Evolutionary conservation across 345 rosid genomes (phyloP).

Genomic region (Brassica napus): Da-Ae NC_063446.1:21590001-21590500

Average conservation of each 20-base stretch:
- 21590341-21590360: conserved; percentile 47
- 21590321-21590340: neutral
- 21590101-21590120: conserved; percentile 89
- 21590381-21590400: conserved; percentile 52
- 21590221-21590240: conserved; percentile 67
- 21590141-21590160: conserved; percentile 82
- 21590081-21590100: conserved; percentile 21
- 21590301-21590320: neutral
- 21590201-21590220: conserved; percentile 74
- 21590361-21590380: conserved; percentile 79
- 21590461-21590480: conserved; percentile 20
- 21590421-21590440: conserved; percentile 61
- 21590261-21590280: conserved; percentile 82
- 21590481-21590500: neutral
- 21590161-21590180: conserved; percentile 83
- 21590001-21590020: conserved; percentile 79
- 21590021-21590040: conserved; percentile 43
- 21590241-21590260: conserved; percentile 77
- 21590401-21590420: conserved; percentile 50
- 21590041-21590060: neutral
- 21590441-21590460: conserved; percentile 37
- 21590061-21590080: neutral
- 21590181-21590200: conserved; percentile 63
- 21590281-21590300: neutral
- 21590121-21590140: conserved; percentile 72